Base-by-base conservation (phyloP, 495 filamentous ascomycete genomes). In the Aspergillus cristatus region DNA sequence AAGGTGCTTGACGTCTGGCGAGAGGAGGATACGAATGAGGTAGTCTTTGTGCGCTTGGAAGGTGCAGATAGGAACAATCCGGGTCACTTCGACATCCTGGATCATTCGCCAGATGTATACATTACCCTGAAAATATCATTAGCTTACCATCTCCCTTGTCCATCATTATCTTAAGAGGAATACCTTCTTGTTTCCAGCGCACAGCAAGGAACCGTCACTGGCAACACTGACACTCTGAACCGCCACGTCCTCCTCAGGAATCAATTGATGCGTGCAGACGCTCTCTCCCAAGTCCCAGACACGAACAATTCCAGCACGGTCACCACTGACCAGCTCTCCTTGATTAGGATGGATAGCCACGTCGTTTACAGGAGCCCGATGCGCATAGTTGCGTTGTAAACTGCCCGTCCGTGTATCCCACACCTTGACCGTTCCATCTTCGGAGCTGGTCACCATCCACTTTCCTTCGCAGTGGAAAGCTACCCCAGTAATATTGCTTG, bases 391-490 rank as follows among this genome's bases (percentile, higher is more conserved):
- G 14, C 91, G 77, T 57, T 97, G 91, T 29, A 97, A 75, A 31
- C 71, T 81, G 14, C 86, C 93, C 5, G 72, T 82, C 16, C 93
- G 74, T 6, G 90, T 97, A 57, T 98, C 93, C 91, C 91, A 98
- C 32, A 98, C 94, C 70, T 96, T 97, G 45, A 98, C 90, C 6
- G 88, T 94, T 34, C 89, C 84, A 51, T 98, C 91, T 57, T 98
- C 91, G 26, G 86, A 93, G 61, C 85, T 91, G 3, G 91, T 98
- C n/a, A 96, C 90, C 88, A 98, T 96, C 91, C 91, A 98, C 63
- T 97, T 97, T 8, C 88, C 88, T 56, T 98, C 91, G 51, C 88
- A 95, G 58, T 98, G 91, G 54, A 97, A 98, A 16, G 88, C 91
- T 17, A 98, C 82, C 3, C 93, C 91, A 0, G 91, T 98, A 55